Percentiles rank a stretch among this genome's conserved stretches.
phyloP scores from a whole-genome alignment of 768 basidiomycete genomes.

The Trichaptum fuscoviolaceum region DNA sequence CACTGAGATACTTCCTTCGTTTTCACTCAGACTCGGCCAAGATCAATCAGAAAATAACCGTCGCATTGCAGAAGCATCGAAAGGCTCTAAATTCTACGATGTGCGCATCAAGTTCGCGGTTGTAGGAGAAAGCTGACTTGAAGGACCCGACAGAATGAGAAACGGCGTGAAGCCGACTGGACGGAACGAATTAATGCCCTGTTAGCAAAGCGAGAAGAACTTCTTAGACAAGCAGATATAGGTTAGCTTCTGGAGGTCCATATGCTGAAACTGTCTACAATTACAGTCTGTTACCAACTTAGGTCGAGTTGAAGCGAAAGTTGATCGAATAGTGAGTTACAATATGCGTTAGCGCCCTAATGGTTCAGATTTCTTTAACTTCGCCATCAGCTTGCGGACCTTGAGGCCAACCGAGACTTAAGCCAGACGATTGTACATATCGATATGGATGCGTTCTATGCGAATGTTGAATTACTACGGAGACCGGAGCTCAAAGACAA shows the following conservation, averaged over 20 bases:
- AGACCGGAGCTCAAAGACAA: conserved; percentile 62
- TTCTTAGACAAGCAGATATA: conserved; percentile 49
- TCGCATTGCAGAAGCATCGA: conserved; percentile 88
- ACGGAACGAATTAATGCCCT: conserved; percentile 71
- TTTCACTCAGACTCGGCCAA: conserved; percentile 48
- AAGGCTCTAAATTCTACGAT: conserved; percentile 91
- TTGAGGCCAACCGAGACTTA: conserved; percentile 75
- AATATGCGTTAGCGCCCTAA: background rate
- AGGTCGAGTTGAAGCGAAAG: conserved; percentile 58
- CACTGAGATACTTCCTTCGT: background rate
- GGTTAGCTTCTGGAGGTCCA: conserved; percentile 20
- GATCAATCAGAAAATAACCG: conserved; percentile 84
- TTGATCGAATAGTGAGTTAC: conserved; percentile 63
- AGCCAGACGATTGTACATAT: conserved; percentile 86
- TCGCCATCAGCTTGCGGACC: conserved; percentile 48
- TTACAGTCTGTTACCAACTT: conserved; percentile 12
- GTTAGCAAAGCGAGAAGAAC: conserved; percentile 57
- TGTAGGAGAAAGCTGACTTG: background rate
- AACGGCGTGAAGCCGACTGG: conserved; percentile 81
- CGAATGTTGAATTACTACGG: conserved; percentile 69
- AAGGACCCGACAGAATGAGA: conserved; percentile 61
- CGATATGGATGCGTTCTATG: conserved; percentile 94
- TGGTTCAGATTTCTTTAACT: conserved; percentile 3
- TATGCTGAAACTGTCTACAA: conserved; percentile 14
- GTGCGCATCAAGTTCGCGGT: conserved; percentile 25